phyloP scores from a whole-genome alignment of 208 protist genomes.

The Lotmaria passim region DNA sequence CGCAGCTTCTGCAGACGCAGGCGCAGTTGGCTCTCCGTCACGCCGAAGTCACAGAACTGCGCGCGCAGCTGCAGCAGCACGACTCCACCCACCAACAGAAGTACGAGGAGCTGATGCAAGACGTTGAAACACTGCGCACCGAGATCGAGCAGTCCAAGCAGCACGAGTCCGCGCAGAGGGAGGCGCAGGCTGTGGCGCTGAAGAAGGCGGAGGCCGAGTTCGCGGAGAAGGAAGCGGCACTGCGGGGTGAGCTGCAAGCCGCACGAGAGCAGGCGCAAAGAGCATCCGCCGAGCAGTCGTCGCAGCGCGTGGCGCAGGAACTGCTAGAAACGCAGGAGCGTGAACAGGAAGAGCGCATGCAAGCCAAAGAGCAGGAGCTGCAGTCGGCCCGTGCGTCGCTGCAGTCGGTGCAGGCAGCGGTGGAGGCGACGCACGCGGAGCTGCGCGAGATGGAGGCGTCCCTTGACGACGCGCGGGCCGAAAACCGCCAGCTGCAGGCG shows the following conservation, averaged over 20 bases:
- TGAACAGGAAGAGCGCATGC: slow-evolving; percentile 15
- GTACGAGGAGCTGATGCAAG: slow-evolving; percentile 11
- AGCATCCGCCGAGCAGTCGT: slow-evolving; percentile 17
- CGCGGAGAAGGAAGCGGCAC: slow-evolving; percentile 8
- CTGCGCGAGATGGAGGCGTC: slow-evolving; percentile 27
- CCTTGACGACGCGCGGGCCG: slow-evolving; percentile 17
- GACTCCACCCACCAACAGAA: slow-evolving; percentile 6
- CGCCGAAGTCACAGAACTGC: slow-evolving; percentile 14
- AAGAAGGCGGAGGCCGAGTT: slow-evolving; percentile 10
- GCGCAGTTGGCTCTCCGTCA: slow-evolving; percentile 16
- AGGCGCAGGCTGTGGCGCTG: background rate
- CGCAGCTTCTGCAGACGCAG: background rate
- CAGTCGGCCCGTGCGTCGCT: slow-evolving; percentile 12
- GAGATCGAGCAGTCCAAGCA: slow-evolving; percentile 17
- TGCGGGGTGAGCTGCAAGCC: slow-evolving; percentile 13
- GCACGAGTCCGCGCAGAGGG: slow-evolving; percentile 9
- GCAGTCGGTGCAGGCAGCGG: slow-evolving; percentile 5
- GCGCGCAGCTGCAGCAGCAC: slow-evolving; percentile 14
- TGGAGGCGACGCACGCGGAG: slow-evolving; percentile 20
- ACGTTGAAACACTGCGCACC: slow-evolving; percentile 4
- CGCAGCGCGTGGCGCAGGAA: slow-evolving; percentile 18
- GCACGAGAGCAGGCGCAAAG: slow-evolving; percentile 11
- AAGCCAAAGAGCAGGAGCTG: slow-evolving; percentile 23
- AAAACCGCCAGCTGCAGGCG: slow-evolving; percentile 25
- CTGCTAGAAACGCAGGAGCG: slow-evolving; percentile 15